Evolutionary conservation across 805 yeast genomes (phyloP), one percentile per base, ranked within the genome.

Genomic region (Yamadazyma philogaea): DNA sequence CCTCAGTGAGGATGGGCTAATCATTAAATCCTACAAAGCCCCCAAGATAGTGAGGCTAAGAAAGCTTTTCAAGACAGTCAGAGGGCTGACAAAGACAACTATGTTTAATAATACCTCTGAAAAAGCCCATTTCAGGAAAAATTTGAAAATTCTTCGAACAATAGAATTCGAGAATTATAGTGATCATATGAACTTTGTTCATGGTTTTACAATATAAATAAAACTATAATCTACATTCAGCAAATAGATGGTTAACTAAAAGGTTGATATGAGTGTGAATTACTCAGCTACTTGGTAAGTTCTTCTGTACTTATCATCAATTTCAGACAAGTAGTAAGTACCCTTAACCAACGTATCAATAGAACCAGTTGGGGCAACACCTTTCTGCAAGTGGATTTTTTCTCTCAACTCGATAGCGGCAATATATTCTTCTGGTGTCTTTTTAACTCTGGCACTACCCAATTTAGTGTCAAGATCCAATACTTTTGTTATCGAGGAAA

Each of bases 241-340:
- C 24, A 30, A 30, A 14, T 30, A 30, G 18, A 30, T 14, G 8
- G 15, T 30, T 18, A 6, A n/a, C n/a, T 16, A 14, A 14, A 10
- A 7, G 12, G 28, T 24, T 24, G 28, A 24, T 24, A n/a, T 11
- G 28, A 24, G 4, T 7, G n/a, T 8, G 15, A 26, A n/a, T 24
- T 45, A 45, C 30, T 42, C 43, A 17, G 42, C 49, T 16, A 18
- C 26, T 19, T 31, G 31, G 33, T 49, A 49, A 32, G 24, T 36
- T 74, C 99, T 85, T 74, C 87, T 87, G 78, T 67, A 93, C 71
- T 77, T 87, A 62, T 88, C 97, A 66, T 91, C 93, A 57, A 93
- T 74, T 52, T 80, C 78, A 45, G 79, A 77, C 61, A 93, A 76
- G 71, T 91, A 93, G 73, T 87, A 93, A 40, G 88, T 76, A 42